Percentiles rank a stretch among this genome's conserved stretches.
Evolutionary conservation across 2,329 filamentous ascomycete species (phyloP).

Genomic region (Pseudonectria foliicola): DNA sequence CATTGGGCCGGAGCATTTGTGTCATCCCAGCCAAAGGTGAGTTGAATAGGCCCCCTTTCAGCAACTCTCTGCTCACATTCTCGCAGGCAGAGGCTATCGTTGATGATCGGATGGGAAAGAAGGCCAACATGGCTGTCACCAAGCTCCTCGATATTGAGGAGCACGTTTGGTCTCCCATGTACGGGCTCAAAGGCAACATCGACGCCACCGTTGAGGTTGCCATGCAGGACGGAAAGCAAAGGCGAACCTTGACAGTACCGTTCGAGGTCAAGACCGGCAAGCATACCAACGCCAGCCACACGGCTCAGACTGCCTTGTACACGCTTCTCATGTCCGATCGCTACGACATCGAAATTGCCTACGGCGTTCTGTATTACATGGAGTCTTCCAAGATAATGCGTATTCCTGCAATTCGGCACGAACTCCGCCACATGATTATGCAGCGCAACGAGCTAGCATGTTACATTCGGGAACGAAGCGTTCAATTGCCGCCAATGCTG

Average conservation of each 20-base stretch:
- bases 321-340: slow-evolving; percentile 87
- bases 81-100: slow-evolving; percentile 60
- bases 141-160: slow-evolving; percentile 96
- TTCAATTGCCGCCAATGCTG: slow-evolving; percentile 78
- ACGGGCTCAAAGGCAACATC: slow-evolving; percentile 94
- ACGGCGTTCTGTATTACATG: slow-evolving; percentile 91
- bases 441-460: slow-evolving; percentile 85
- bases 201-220: slow-evolving; percentile 91
- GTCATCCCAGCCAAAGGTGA: slow-evolving; percentile 59
- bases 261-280: slow-evolving; percentile 95
- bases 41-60: slow-evolving; percentile 11
- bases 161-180: slow-evolving; percentile 97
- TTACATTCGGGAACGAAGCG: slow-evolving; percentile 72
- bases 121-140: slow-evolving; percentile 75
- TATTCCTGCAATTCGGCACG: slow-evolving; percentile 77
- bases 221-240: slow-evolving; percentile 62
- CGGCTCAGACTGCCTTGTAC: slow-evolving; percentile 91
- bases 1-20: slow-evolving; percentile 82
- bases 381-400: slow-evolving; percentile 81
- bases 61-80: slow-evolving; percentile 21
- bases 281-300: slow-evolving; percentile 72
- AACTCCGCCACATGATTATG: slow-evolving; percentile 94
- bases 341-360: slow-evolving; percentile 87
- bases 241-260: slow-evolving; percentile 72
- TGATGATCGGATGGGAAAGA: slow-evolving; percentile 70